Evolutionary conservation across 164 flowering plant species (phyloP), one percentile per base, ranked within the genome.

Genomic region (Vitis labrusca): DNA sequence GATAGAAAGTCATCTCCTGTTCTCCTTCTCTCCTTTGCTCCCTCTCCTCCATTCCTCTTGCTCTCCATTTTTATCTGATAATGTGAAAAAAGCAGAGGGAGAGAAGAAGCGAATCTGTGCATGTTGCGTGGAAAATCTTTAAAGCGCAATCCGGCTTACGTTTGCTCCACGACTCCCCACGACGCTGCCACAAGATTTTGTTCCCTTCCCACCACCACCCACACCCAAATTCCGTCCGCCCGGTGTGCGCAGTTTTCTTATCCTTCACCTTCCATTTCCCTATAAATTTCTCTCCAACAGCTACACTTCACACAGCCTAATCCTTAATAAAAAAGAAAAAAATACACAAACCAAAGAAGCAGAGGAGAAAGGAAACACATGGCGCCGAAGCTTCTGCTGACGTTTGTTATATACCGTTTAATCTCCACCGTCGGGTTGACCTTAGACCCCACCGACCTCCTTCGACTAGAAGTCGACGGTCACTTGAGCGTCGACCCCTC

Each of bases 361-460:
- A 23, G 27, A 2, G 27, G 2, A 30, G n/a, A 57, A 55, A 37
- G 50, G 14, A 51, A 14, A 62, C 37, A n/a, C 50, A 63, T 82
- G 83, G 81, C 84, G 11, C 64, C 80, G 3, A 78, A 72, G 68
- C 69, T 85, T 32, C 80, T 88, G 5, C 44, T 91, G 11, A 63
- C 78, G 7, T 73, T 89, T 9, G 86, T 84, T 1, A 78, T 90
- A 51, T 85, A 82, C 51, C 77, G 83, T 10, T 72, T 85, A 61
- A 85, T 91, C 48, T 80, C 78, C 5, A 84, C 89, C 71, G 94
- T 85, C 2, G 91, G 91, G 17, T 75, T 85, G 37, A 82, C 82
- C 5, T 37, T 89, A 44, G 79, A 80, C 66, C 82, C 85, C 52
- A 50, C 71, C n/a, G 85, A 83, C 67, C 80, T 77, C 16, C 81